Base-by-base conservation (phyloP, 805 yeast genomes). In the Wickerhamomyces mucosus region DNA sequence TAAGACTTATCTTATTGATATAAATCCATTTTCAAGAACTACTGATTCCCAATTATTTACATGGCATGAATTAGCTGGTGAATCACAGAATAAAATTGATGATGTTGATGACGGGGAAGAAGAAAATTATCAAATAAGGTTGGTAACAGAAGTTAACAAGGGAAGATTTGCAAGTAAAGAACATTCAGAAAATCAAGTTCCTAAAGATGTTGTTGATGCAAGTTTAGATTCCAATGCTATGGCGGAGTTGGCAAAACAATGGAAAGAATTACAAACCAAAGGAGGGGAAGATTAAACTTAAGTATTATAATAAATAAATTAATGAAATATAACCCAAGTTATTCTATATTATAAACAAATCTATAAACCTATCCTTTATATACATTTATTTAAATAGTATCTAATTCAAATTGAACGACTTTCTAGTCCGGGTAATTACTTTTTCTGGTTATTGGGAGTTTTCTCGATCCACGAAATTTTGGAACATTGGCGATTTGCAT, bases 121-220 rank as follows among this genome's bases (percentile, higher is more conserved):
- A 5, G 59, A 43, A 18, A 54, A 49, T 4, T 68, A 64, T 35
- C 76, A 68, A 29, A 51, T 89, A 15, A 59, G 97, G 19, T 53
- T 89, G 11, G 76, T 89, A 5, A 67, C 74, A 2, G 70, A 74
- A 42, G 72, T 72, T 15, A 82, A 85, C 39, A 59, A 81, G 6
- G 82, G 85, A 0, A 62, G 89, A 19, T 86, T 86, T 60, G 78
- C 84, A 1, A 58, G 75, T 1, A 83, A 80, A 41, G 94, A 84
- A 30, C 89, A 84, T 49, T 73, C 94, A 3, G 95, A 89, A 45
- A 84, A 78, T 51, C 88, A 83, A 47, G 95, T 92, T 3, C 99
- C 99, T 0, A 65, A 70, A 32, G 99, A 92, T 47, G 74, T 92
- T 15, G 80, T 92, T 4, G 92, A 85, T 50, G 95, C 96, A 3